Evolutionary conservation across 176 grass and related monocot species (phyloP), one percentile per base, ranked within the genome.

Genomic region (Oropetium thomaeum): DNA sequence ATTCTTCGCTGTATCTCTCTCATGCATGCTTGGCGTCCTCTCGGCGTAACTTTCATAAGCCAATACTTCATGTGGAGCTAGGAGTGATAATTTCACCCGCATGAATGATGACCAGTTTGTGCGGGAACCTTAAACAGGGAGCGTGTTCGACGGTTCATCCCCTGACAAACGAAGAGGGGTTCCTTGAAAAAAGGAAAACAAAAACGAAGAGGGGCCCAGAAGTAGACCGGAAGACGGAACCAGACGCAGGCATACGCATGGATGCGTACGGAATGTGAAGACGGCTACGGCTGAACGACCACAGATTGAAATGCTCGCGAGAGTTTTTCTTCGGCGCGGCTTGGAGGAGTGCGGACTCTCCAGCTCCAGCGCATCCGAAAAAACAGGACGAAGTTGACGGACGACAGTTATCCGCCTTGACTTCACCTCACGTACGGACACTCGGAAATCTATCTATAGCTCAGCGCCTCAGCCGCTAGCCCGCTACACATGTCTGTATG

Each of bases 351-450:
- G 0, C 43, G 43, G 43, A 45, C 39, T 1, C 67, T 22, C 67
- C n/a, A n/a, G n/a, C n/a, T n/a, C 42, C 55, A 71, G 66, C 38
- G 39, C 65, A 60, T 47, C 4, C n/a, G n/a, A n/a, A n/a, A 6
- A 20, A 40, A 17, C 14, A 5, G 60, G 13, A 83, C 43, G 33
- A 75, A 62, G 44, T 57, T 69, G 58, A 75, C 67, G 84, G 54
- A 10, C 17, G 49, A 7, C 15, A 17, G 35, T 69, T 35, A 75
- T 28, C 42, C 6, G 40, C 28, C 58, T 63, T 76, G 58, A 47
- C 58, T 48, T 63, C 19, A 48, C 20, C 29, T 77, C 60, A 32
- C 13, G 74, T 37, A 76, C 40, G 28, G 12, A 19, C 4, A 29
- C 39, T 31, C 49, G 35, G 31, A 33, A 73, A 23, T 5, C 30